Base-by-base conservation (phyloP, 257 asterid species). In the Craterostigma plantagineum region DNA sequence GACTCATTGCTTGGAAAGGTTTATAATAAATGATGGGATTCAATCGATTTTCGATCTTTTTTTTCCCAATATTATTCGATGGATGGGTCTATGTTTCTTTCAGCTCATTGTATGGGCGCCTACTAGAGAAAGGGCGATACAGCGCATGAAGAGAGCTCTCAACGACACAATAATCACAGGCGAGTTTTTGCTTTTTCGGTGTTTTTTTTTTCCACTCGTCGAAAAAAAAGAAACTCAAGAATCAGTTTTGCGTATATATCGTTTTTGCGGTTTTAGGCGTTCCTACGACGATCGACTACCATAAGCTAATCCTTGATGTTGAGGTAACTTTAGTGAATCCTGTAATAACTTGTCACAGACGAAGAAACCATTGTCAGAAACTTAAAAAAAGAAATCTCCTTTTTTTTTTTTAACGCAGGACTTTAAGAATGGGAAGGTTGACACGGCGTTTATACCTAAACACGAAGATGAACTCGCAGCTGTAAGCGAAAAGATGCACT, bases 51-150 rank as follows among this genome's bases (percentile, higher is more conserved):
- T 17, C 18, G 35, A 9, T 49, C 43, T 36, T 36, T 36, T n/a
- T n/a, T 9, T 12, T 36, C 14, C 40, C 40, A 12, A 9, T 36
- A 12, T 36, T 3, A 36, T 2, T 36, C 8, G 40, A 10, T 3
- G 3, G 40, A 1, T 36, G 11, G 3, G 40, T n/a, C 8, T 2
- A 36, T 9, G 11, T 3, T 36, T 36, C 8, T 3, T 10, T 50
- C 62, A 86, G 95, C 98, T 87, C 50, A 82, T 90, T 41, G 98
- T 90, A 16, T 90, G 98, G 98, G 98, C 81, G 57, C 98, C 95
- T 48, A 90, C 98, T 15, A 81, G 98, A 48, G 95, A 79, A 45
- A 71, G 76, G 62, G 98, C 98, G 46, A 83, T 90, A 18, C 76
- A 65, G 48, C 93, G 98, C 65, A 90, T 90, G 98, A 90, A 90